Percentiles rank a stretch among this genome's conserved stretches.
Conservation (phyloP, 495 filamentous ascomycete genomes). For the Aspergillus biplanus region DNA sequence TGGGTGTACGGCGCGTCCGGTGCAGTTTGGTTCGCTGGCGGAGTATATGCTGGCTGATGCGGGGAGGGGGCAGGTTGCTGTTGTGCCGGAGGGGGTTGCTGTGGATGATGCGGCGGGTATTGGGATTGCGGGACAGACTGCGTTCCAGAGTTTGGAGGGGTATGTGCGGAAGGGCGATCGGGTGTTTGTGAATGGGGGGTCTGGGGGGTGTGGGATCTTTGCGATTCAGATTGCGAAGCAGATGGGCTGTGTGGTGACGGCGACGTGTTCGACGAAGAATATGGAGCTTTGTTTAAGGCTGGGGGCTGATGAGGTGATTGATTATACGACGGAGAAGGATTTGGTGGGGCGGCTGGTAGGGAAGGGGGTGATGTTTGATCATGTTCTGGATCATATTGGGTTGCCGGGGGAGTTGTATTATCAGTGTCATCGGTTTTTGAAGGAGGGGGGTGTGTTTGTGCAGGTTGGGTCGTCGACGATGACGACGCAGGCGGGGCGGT, state of each 20-base stretch:
- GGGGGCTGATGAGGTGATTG: constrained; percentile 70
- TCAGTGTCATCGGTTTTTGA: constrained; percentile 57
- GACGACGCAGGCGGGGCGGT: constrained; percentile 30
- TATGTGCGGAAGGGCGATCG: constrained; percentile 49
- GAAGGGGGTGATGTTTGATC: constrained; percentile 55
- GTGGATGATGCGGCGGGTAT: constrained; percentile 53
- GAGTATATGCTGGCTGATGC: constrained; percentile 51
- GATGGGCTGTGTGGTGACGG: constrained; percentile 64
- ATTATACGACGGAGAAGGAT: constrained; percentile 61
- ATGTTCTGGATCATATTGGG: constrained; percentile 67
- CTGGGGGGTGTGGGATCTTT: constrained; percentile 64
- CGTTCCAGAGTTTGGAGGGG: constrained; percentile 61
- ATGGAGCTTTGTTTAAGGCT: constrained; percentile 57
- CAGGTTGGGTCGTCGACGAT: constrained; percentile 55
- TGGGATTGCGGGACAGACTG: constrained; percentile 59
- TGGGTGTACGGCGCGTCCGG: constrained; percentile 46
- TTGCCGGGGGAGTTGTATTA: constrained; percentile 55
- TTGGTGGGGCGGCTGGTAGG: constrained; percentile 51
- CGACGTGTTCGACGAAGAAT: constrained; percentile 62
- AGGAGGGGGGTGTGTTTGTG: constrained; percentile 55
- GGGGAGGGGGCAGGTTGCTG: constrained; percentile 23
- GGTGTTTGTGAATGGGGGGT: constrained; percentile 71
- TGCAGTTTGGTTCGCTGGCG: constrained; percentile 54
- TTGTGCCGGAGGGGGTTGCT: constrained; percentile 55
- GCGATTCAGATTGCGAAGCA: constrained; percentile 69